Conservation (phyloP, 2,329 filamentous ascomycete species). For the Arthrobotrys conoides region DNA sequence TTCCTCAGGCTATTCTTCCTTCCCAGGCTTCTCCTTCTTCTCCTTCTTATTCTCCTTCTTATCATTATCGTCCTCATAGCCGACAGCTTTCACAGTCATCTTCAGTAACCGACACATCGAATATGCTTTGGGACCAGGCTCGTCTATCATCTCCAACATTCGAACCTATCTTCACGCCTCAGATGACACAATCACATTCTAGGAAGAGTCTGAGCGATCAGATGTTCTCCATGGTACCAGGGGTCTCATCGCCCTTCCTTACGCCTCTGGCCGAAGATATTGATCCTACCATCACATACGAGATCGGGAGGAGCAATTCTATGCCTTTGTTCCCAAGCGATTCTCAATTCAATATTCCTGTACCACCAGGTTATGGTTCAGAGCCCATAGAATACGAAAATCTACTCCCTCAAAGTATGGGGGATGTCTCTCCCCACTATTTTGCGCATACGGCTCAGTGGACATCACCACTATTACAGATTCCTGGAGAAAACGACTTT, state of each 20-base stretch:
- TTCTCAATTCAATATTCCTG: constrained; percentile 18
- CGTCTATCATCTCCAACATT: constrained; percentile 40
- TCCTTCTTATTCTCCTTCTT: not conserved
- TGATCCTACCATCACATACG: not conserved
- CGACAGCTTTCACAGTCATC: not conserved
- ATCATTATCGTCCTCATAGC: not conserved
- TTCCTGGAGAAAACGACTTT: constrained; percentile 12
- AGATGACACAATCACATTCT: constrained; percentile 4
- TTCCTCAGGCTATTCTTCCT: constrained; percentile 39
- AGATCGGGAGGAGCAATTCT: constrained; percentile 32
- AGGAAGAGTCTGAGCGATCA: constrained; percentile 28
- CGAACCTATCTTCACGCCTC: constrained; percentile 30
- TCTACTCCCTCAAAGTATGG: not conserved
- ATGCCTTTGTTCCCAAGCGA: constrained; percentile 6
- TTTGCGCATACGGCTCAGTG: not conserved
- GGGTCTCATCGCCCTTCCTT: constrained; percentile 27
- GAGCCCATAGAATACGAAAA: constrained; percentile 6
- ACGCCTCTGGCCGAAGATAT: constrained; percentile 36
- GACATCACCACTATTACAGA: constrained; percentile 15
- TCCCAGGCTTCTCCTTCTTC: constrained; percentile 27
- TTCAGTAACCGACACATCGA: constrained; percentile 36
- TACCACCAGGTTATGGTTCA: constrained; percentile 19
- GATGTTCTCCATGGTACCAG: constrained; percentile 38
- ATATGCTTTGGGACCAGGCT: constrained; percentile 51
- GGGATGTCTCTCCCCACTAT: constrained; percentile 12